Base-by-base conservation (phyloP, 2,329 filamentous ascomycete genomes). In the Fusarium piperis region DNA sequence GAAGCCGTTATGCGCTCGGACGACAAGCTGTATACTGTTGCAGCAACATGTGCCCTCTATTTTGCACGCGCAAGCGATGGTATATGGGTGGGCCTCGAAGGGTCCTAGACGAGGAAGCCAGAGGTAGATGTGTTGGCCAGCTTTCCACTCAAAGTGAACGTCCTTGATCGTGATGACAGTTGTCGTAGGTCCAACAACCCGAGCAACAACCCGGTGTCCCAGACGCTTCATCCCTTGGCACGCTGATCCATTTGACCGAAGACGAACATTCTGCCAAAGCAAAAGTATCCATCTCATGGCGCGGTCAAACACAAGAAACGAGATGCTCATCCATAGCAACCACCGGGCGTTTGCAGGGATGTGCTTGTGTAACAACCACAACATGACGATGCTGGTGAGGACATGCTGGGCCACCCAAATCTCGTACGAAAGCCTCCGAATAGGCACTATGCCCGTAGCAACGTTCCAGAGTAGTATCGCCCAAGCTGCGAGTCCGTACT, bases 371-470 rank as follows among this genome's bases (percentile, higher is more conserved):
- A 93, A 79, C 41, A 92, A 83, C 81, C 88, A 91, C 38, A 93
- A 80, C 74, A 93, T 87, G 26, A 91, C 76, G 32, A 87, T 83
- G 62, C 90, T 90, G 4, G 89, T 87, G 16, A 88, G 78, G 28
- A 93, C 81, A 77, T 94, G 92, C 78, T 94, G 92, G 4, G 89
- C 73, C 16, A 93, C 87, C 76, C 93, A 94, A 1, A 92, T 66
- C 80, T 94, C 92, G 77, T 93, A 93, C 8, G 86, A 85, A 81
- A 90, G 83, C n/a, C 88, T 85, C 6, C 92, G 86, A 35, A 93
- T 81, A 0, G 92, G 92, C 8, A 88, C 85, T 61, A 92, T 83
- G 2, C 90, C 90, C 8, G 88, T 88, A 33, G 92, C 77, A 20
- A 88, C 85, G 38, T 90, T 90, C 91, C 91, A 93, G 0, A 90